Evolutionary conservation across 805 yeast species (phyloP), one percentile per base, ranked within the genome.

Genomic region (Ogataea saltuana): DNA sequence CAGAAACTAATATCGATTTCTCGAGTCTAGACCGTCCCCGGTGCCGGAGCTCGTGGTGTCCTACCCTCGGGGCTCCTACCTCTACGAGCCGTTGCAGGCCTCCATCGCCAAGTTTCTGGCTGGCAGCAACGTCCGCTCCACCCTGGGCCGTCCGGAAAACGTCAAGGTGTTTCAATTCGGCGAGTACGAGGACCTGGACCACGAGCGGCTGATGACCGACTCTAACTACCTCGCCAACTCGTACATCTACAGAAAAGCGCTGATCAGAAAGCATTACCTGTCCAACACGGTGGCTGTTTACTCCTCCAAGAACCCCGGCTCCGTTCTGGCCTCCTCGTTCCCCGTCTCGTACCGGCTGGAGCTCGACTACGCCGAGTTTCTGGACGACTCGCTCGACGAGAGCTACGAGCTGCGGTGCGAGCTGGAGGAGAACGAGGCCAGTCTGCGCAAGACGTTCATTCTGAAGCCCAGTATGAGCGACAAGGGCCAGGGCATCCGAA

Each of bases 401-500:
- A 82, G 86, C 28, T 90, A 85, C 69, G 99, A 91, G 58, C 70
- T 93, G 38, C 69, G 96, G 45, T 84, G 83, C 40, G 96, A 85
- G 53, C 68, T 93, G 25, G 83, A 82, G 46, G 61, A 64, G 9
- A 78, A 77, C 11, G 73, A 70, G 13, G 46, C 46, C 11, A 27
- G 34, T 9, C 38, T 42, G 12, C 18, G 39, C 7, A 79, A 76
- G 51, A 77, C 83, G 35, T 91, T 95, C 90, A 93, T 93, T 28
- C 72, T 93, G 60, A 93, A 93, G 60, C 99, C 99, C 12, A 82
- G 96, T 50, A 89, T 93, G 97, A 85, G 95, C 57, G 99, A 93
- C 60, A 83, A 91, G 60, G 99, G 96, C 9, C 97, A 93, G 61
- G 99, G 99, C 0, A 91, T 93, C 38, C 69, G 96, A 29, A 65